A percentile compares a stretch with the other conserved stretches of the same genome.
Evolutionary conservation across 805 yeast genomes (phyloP).

Genomic region (Zygosaccharomyces lentus): DNA sequence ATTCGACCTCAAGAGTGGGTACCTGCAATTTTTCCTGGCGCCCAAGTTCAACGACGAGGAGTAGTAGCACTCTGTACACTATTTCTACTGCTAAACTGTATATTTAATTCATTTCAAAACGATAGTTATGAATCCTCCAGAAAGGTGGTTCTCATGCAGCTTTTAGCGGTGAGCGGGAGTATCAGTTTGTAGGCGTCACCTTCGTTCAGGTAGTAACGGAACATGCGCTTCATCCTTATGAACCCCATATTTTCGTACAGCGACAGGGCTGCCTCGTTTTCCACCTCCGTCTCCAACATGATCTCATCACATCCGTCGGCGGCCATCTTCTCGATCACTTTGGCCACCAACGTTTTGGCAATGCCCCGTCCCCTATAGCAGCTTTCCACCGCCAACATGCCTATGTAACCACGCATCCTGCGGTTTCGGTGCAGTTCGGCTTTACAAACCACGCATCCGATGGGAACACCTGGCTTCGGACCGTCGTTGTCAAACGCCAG

Average conservation of each 20-base stretch:
- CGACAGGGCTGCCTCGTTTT: conserved; percentile 62
- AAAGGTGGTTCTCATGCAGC: conserved; percentile 54
- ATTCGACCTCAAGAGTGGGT: conserved; percentile 80
- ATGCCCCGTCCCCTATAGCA: conserved; percentile 72
- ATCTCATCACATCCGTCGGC: conserved; percentile 74
- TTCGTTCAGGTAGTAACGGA: conserved; percentile 83
- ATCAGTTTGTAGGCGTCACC: conserved; percentile 90
- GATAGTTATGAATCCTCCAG: conserved; percentile 24
- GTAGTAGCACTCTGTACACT: conserved; percentile 25
- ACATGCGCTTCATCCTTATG: conserved; percentile 66
- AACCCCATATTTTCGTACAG: conserved; percentile 77
- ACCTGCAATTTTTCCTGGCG: conserved; percentile 91
- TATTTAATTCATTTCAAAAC: conserved; percentile 3
- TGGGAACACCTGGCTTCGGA: conserved; percentile 34
- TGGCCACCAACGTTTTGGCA: conserved; percentile 65
- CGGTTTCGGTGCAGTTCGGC: conserved; percentile 65
- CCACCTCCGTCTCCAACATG: conserved; percentile 89
- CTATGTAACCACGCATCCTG: conserved; percentile 84
- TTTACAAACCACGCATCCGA: conserved; percentile 87
- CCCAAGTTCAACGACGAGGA: conserved; percentile 96
- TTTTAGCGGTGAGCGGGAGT: conserved; percentile 66
- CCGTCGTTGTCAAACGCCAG: conserved; percentile 45
- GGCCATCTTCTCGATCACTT: conserved; percentile 62
- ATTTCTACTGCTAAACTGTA: background rate
- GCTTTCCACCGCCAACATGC: conserved; percentile 86